phyloP scores from a whole-genome alignment of 2,329 filamentous ascomycete genomes.

The Chaetomium sp. region DNA sequence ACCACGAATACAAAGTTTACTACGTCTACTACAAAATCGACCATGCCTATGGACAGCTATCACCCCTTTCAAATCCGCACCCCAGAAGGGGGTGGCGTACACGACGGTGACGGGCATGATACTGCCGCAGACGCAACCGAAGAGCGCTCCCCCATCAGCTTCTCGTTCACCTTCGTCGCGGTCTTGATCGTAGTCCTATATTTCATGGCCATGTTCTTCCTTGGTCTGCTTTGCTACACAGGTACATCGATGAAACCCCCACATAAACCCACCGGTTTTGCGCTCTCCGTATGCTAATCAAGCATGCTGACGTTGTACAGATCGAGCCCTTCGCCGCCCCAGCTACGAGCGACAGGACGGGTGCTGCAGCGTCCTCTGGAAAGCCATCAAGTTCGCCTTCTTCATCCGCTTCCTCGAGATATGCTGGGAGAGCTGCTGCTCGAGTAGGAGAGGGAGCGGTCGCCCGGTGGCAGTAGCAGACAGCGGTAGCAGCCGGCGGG shows the following conservation, averaged over 20 bases:
- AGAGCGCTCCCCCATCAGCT: background rate
- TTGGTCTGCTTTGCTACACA: background rate
- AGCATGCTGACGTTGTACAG: background rate
- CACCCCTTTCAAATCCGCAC: background rate
- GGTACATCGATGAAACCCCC: background rate
- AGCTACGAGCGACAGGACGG: background rate
- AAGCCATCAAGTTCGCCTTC: background rate
- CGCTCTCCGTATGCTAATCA: background rate
- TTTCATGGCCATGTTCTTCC: background rate
- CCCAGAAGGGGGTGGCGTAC: background rate
- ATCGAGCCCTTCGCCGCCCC: background rate
- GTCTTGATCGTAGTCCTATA: background rate
- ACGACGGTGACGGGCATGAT: background rate
- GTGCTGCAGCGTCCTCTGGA: background rate
- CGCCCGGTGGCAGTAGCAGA: background rate
- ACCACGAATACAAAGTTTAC: background rate
- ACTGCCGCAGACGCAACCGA: background rate
- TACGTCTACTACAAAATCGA: background rate
- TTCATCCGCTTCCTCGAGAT: background rate
- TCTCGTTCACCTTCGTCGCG: background rate
- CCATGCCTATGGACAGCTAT: background rate
- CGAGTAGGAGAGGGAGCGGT: background rate
- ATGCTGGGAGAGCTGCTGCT: background rate
- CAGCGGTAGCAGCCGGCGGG: background rate
- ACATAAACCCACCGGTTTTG: background rate